Conservation (phyloP, 2,329 filamentous ascomycete genomes). For the Ophiobolus disseminans region DNA sequence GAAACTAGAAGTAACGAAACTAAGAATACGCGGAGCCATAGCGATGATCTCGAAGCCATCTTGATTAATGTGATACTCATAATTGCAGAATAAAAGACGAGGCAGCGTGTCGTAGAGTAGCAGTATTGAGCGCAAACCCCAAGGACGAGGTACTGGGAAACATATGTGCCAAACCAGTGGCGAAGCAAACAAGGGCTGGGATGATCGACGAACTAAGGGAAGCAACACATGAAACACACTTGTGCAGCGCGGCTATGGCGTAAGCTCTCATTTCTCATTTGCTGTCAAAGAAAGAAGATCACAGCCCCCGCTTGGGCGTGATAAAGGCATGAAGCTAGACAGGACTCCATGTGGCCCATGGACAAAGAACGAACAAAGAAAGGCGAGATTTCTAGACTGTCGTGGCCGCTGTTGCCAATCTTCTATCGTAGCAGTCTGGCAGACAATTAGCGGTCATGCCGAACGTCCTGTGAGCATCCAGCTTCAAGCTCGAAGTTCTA, state of each 20-base stretch:
- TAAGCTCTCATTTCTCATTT: slow-evolving; percentile 10
- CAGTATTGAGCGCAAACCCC: no score
- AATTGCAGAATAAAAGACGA: no score
- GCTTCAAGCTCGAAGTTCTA: no score
- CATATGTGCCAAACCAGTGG: slow-evolving; percentile 5
- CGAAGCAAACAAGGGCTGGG: slow-evolving; percentile 10
- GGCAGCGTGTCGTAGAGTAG: no score
- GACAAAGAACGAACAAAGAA: not conserved
- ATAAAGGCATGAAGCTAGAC: slow-evolving; percentile 12
- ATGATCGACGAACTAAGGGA: slow-evolving; percentile 7
- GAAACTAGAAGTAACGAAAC: not conserved
- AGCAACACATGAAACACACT: slow-evolving; percentile 10
- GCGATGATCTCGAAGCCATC: not conserved
- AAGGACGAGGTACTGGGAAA: not conserved
- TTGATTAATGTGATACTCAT: no score
- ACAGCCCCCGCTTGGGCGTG: slow-evolving; percentile 3
- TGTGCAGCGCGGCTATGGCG: slow-evolving; percentile 14
- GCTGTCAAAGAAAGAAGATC: slow-evolving; percentile 1
- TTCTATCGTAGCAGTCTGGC: not conserved
- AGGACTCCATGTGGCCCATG: not conserved
- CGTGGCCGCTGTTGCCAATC: no score
- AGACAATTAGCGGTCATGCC: no score
- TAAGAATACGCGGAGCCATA: not conserved
- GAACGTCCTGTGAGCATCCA: no score
- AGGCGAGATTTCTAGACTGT: not conserved